A percentile compares a stretch with the other conserved stretches of the same genome.
Evolutionary conservation across 2,329 filamentous ascomycete genomes (phyloP).

Genomic region (Colletotrichum sublineola): DNA sequence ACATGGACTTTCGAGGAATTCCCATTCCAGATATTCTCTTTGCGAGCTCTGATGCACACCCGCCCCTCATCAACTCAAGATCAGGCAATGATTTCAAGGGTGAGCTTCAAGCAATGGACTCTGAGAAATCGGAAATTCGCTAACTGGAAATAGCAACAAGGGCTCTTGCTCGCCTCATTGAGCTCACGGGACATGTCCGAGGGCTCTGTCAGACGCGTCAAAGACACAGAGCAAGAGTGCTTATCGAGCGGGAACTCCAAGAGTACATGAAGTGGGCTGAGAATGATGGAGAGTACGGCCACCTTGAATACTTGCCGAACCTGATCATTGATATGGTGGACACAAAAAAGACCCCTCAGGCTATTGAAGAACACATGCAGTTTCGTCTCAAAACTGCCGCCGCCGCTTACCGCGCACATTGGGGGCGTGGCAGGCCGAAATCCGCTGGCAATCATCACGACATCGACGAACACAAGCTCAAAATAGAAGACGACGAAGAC

Average conservation of each 20-base stretch:
- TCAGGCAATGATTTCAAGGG: conserved; percentile 54
- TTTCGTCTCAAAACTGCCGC: conserved; percentile 53
- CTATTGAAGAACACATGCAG: conserved; percentile 54
- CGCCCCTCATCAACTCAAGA: conserved; percentile 56
- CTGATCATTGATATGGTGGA: conserved; percentile 55
- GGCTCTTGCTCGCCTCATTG: conserved; percentile 55
- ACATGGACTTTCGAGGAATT: conserved; percentile 56
- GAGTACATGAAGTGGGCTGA: conserved; percentile 57
- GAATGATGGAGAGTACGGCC: conserved; percentile 55
- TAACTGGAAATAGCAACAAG: conserved; percentile 53
- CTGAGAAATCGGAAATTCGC: not conserved
- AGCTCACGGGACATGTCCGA: conserved; percentile 54
- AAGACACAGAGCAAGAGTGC: conserved; percentile 48
- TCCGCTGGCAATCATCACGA: not conserved
- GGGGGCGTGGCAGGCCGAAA: conserved; percentile 45
- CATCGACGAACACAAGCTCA: not conserved
- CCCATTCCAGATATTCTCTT: conserved; percentile 56
- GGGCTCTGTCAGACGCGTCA: conserved; percentile 53
- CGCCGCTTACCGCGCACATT: conserved; percentile 53
- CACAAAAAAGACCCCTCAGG: conserved; percentile 45
- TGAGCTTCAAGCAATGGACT: conserved; percentile 40
- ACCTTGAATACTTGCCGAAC: conserved; percentile 55
- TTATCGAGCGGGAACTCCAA: conserved; percentile 53
- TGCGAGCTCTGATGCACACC: conserved; percentile 47
- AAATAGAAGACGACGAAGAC: conserved; percentile 34